Conservation (phyloP, 2,329 filamentous ascomycete species). For the Zasmidium cellare region DNA sequence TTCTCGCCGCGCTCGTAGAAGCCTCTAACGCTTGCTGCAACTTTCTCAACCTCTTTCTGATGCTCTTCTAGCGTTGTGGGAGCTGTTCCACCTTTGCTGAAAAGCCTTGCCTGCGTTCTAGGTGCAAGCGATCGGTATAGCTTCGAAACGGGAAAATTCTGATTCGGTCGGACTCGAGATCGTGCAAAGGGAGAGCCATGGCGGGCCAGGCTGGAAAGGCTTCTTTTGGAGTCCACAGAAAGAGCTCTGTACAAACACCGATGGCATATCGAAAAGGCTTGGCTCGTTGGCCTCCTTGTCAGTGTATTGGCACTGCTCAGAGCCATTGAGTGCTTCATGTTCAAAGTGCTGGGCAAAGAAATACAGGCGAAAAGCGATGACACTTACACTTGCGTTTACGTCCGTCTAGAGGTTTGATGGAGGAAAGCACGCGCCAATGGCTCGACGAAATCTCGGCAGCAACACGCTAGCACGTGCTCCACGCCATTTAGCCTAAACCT, state of each 20-base stretch:
- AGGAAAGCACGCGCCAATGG: background rate
- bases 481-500: background rate
- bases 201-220: background rate
- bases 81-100: slow-evolving; percentile 17
- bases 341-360: background rate
- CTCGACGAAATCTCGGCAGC: background rate
- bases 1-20: slow-evolving; percentile 57
- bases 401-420: background rate
- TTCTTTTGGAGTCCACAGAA: background rate
- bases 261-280: background rate
- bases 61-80: slow-evolving; percentile 23
- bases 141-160: background rate
- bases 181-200: background rate
- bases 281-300: background rate
- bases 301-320: background rate
- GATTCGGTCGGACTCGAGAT: background rate
- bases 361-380: background rate
- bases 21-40: slow-evolving; percentile 48
- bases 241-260: background rate
- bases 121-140: background rate
- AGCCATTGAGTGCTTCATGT: background rate
- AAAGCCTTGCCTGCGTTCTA: background rate
- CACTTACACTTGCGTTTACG: background rate
- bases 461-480: background rate
- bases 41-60: slow-evolving; percentile 41